Evolutionary conservation across 116 monocot genomes (phyloP).

Genomic region (Iris pallida): DNA sequence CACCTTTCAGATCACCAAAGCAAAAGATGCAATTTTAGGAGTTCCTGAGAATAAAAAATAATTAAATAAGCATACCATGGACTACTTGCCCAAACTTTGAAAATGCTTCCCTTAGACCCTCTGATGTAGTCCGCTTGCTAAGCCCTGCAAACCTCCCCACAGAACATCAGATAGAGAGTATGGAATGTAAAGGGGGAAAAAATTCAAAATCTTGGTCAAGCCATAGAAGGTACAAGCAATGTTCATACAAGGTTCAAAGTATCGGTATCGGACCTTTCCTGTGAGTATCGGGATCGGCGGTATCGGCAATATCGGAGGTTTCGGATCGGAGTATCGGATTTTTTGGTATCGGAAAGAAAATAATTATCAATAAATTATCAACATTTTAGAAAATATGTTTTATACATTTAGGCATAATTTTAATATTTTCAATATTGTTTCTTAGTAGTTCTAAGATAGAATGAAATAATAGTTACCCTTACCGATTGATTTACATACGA

Average conservation of each 20-base stretch:
- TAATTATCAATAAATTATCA: no score
- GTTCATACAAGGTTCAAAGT: background rate
- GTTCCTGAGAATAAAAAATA: background rate
- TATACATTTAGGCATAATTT: no score
- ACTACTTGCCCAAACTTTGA: slow-evolving; percentile 82
- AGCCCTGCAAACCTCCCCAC: slow-evolving; percentile 39
- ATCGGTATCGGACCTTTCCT: background rate
- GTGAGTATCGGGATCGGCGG: no score
- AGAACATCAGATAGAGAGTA: background rate
- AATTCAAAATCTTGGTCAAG: background rate
- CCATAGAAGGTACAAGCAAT: background rate
- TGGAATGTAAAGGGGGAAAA: background rate
- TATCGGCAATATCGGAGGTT: no score
- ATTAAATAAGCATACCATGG: slow-evolving; percentile 44
- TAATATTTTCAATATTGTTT: no score
- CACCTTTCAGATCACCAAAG: background rate
- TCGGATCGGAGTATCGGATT: no score
- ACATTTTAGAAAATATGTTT: no score
- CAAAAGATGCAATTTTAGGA: background rate
- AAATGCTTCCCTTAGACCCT: slow-evolving; percentile 77
- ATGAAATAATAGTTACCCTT: no score
- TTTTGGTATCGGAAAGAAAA: no score
- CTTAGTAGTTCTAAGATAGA: no score
- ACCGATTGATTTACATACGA: no score
- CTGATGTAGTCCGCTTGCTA: slow-evolving; percentile 90